Evolutionary conservation across 164 flowering plant species (phyloP).

Genomic region (Sextonia rubra): DNA sequence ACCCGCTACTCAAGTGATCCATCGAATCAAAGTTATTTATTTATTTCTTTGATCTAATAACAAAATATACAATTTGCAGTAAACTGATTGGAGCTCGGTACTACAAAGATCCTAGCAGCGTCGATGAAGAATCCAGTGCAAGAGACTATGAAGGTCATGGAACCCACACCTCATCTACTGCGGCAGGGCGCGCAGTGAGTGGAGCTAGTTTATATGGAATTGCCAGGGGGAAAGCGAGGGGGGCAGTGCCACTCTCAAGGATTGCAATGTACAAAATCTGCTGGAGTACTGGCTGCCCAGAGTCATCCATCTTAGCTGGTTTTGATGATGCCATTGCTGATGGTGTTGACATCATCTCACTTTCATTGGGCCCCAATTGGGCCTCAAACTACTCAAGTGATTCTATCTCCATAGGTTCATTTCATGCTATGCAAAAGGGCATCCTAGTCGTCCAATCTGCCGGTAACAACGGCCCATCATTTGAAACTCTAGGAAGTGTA

Average conservation of each 20-base stretch:
- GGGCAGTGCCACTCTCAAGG: neutral
- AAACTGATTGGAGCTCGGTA: conserved; percentile 8
- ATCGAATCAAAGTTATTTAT: too few species aligned
- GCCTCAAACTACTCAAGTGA: neutral
- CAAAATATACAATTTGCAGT: neutral
- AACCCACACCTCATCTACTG: conserved; percentile 11
- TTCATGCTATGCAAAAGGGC: conserved; percentile 1
- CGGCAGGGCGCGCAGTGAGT: conserved; percentile 3
- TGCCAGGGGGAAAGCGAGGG: conserved; percentile 1
- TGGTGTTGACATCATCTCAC: neutral
- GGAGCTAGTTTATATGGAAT: conserved; percentile 6
- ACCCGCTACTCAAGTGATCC: too few species aligned
- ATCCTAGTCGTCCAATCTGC: conserved; percentile 3
- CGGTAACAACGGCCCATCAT: conserved; percentile 5
- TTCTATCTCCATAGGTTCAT: conserved; percentile 1
- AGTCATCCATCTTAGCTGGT: neutral
- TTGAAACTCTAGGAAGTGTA: neutral
- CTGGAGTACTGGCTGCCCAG: neutral
- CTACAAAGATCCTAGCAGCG: neutral
- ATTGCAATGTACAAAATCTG: neutral
- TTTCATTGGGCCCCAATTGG: neutral
- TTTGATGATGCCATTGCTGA: neutral
- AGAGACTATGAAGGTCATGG: conserved; percentile 26
- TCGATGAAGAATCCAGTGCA: conserved; percentile 7
- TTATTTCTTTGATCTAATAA: too few species aligned